Base-by-base conservation (phyloP, 345 rosid species). In the Eutrema heterophyllum region DNA sequence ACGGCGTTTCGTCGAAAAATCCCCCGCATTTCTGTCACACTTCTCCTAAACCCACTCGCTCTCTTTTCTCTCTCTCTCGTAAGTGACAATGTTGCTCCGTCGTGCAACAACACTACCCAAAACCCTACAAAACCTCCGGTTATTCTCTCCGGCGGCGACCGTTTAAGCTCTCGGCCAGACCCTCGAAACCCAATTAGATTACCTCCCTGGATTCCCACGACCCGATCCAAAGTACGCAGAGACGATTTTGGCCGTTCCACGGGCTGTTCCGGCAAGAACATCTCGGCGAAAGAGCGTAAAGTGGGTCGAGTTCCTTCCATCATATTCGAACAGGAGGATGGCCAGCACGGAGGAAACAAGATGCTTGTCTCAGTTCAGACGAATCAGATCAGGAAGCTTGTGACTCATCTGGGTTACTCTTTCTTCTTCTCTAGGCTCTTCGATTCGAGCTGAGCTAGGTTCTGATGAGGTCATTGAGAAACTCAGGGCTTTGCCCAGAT, bases 331-430 rank as follows among this genome's bases (percentile, higher is more conserved):
- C 96, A 86, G 69, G 93, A 89, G 30, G 88, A 96, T 69, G 98
- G 98, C 5, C 89, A 92, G 55, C 86, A 90, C 46, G 98, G 99
- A 12, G 99, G 98, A 18, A 95, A 92, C 82, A 92, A 92, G 79
- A 84, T 90, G 62, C 89, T 95, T 71, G 77, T 95, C 62, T 95
- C 97, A 5, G 89, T 92, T 33, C 88, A 82, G 78, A 52, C 84
- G 18, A 90, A 88, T 81, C 97, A 87, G 85, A 84, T 95, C 78
- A 88, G 86, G 85, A 95, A 95, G 83, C 71, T 95, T 32, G 96
- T 92, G 70, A 80, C 33, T 58, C 93, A 89, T 52, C 35, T 89
- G 14, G 99, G 97, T 0, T 84, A 83, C 35, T 87, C 90, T 0
- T 90, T 92, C 75, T 89, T 95, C 68, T 81, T 92, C 70, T 92